phyloP scores from a whole-genome alignment of 768 basidiomycete genomes.

The Sistotremastrum suecicum region DNA sequence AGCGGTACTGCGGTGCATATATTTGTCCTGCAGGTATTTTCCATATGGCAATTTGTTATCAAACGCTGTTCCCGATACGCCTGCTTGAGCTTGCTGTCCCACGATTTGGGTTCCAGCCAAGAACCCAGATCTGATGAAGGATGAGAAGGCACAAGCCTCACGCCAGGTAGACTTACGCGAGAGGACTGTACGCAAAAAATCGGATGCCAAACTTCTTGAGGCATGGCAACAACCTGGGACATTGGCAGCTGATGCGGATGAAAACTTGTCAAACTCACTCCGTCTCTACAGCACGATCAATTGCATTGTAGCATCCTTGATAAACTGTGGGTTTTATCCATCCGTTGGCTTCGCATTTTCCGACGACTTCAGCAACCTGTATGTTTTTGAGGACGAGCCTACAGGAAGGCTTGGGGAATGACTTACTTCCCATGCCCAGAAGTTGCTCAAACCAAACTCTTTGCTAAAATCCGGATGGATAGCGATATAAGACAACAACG shows the following conservation, averaged over 20 bases:
- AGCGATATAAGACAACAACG: no score
- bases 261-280: neutral
- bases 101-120: no score
- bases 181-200: conserved; percentile 19
- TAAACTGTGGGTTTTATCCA: conserved; percentile 15
- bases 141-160: no score
- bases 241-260: no score
- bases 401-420: neutral
- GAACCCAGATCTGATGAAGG: no score
- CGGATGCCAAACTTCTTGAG: conserved; percentile 14
- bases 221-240: conserved; percentile 9
- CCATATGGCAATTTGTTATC: no score
- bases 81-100: no score
- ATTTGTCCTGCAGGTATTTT: no score
- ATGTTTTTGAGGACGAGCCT: neutral
- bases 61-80: no score
- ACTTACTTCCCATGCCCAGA: neutral
- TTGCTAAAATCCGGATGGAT: neutral
- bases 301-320: conserved; percentile 12
- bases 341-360: conserved; percentile 12
- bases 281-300: conserved; percentile 10
- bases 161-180: conserved; percentile 4
- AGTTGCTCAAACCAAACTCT: conserved; percentile 11
- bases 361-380: conserved; percentile 15
- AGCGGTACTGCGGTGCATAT: no score